phyloP scores from a whole-genome alignment of 1,284 basidiomycete genomes.

The Marasmius tenuissimus region DNA sequence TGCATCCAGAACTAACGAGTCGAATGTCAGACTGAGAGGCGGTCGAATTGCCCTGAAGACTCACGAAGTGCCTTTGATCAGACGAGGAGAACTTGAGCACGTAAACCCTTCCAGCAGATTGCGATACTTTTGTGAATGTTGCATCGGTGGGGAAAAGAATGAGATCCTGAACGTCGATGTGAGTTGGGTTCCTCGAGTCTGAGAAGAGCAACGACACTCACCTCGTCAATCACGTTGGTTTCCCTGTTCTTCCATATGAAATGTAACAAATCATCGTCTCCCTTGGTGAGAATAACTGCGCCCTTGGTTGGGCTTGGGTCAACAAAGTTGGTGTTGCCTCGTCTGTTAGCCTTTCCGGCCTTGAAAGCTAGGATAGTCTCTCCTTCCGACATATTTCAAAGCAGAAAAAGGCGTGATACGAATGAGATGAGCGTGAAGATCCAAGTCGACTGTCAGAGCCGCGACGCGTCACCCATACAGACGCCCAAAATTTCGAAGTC shows the following conservation, averaged over 20 bases:
- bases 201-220: constrained; percentile 23
- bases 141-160: constrained; percentile 81
- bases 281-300: constrained; percentile 62
- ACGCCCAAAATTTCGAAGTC: constrained; percentile 26
- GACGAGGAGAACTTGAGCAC: constrained; percentile 83
- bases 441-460: constrained; percentile 12
- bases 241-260: constrained; percentile 76
- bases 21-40: constrained; percentile 6
- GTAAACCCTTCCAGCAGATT: constrained; percentile 66
- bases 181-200: background rate
- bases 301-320: constrained; percentile 71
- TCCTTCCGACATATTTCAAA: constrained; percentile 23
- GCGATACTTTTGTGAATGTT: constrained; percentile 65
- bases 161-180: constrained; percentile 52
- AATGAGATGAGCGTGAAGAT: background rate
- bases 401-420: background rate
- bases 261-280: constrained; percentile 74
- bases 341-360: constrained; percentile 72
- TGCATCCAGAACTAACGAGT: constrained; percentile 76
- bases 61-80: constrained; percentile 76
- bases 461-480: constrained; percentile 42
- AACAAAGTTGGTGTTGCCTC: constrained; percentile 63
- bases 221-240: constrained; percentile 62
- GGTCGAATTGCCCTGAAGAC: constrained; percentile 28
- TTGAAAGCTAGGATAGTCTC: constrained; percentile 74